These are phyloP conservation scores for Fusarium keratoplasticum DNA, from an alignment of 2,329 filamentous ascomycete species.

Conservation along the genomic window DNA sequence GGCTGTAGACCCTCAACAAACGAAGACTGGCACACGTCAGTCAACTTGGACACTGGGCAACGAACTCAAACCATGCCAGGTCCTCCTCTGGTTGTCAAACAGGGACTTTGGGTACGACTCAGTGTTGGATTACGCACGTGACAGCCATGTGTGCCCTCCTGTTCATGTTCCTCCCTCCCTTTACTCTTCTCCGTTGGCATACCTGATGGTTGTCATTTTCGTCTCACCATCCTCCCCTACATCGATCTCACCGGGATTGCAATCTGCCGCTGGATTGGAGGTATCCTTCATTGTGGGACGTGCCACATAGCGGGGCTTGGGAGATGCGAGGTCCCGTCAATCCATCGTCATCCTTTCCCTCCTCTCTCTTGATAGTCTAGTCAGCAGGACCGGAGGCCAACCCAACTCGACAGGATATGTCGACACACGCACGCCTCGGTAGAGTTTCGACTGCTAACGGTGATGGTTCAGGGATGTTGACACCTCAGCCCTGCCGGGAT, in stretches of 20 bases:
- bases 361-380: not conserved
- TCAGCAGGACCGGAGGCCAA: not conserved
- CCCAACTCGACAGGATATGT: not conserved
- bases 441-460: not conserved
- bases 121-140: not conserved
- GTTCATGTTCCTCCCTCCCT: slow-evolving; percentile 1
- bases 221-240: not conserved
- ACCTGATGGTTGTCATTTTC: not conserved
- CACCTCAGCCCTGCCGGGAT: not conserved
- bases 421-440: not conserved
- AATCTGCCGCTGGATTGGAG: slow-evolving; percentile 12
- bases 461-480: not conserved
- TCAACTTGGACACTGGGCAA: not conserved
- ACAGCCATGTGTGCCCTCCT: slow-evolving; percentile 2
- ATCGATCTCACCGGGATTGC: slow-evolving; percentile 11
- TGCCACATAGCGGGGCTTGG: slow-evolving; percentile 16
- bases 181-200: slow-evolving; percentile 2
- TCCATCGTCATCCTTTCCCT: slow-evolving; percentile 19
- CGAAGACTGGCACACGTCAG: not conserved
- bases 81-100: not conserved
- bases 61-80: not conserved
- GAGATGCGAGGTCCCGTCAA: slow-evolving; percentile 17
- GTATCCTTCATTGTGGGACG: slow-evolving; percentile 10
- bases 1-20: not conserved
- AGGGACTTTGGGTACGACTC: not conserved